A percentile compares a stretch with the other conserved stretches of the same genome.
Conservation (phyloP, 805 yeast species). For the Lipomyces spencermartinsiae region DNA sequence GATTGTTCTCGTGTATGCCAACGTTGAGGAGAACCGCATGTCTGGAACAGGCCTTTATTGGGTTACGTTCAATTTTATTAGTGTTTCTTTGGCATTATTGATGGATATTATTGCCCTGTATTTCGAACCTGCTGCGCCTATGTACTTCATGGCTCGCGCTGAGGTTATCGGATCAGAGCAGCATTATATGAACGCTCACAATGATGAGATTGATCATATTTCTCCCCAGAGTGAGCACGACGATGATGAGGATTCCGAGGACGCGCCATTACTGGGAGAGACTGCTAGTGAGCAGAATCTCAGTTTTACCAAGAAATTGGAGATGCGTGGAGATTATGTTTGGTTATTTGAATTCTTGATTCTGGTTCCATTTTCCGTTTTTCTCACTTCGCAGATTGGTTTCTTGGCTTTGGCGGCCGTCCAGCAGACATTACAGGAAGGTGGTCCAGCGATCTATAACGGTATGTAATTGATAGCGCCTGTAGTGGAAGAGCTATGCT, state of each 20-base stretch:
- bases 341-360: conserved; percentile 80
- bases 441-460: conserved; percentile 44
- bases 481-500: not conserved
- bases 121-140: conserved; percentile 38
- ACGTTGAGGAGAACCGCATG: conserved; percentile 55
- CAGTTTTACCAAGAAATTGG: conserved; percentile 44
- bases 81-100: conserved; percentile 37
- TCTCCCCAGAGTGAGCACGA: conserved; percentile 34
- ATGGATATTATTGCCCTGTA: conserved; percentile 34
- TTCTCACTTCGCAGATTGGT: conserved; percentile 61
- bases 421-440: conserved; percentile 75
- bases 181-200: conserved; percentile 24
- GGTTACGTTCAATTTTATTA: conserved; percentile 45
- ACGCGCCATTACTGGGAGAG: conserved; percentile 53
- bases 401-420: conserved; percentile 66
- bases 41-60: conserved; percentile 58
- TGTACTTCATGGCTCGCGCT: conserved; percentile 39
- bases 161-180: conserved; percentile 35
- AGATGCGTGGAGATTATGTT: conserved; percentile 64
- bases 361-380: conserved; percentile 68
- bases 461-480: conserved; percentile 9
- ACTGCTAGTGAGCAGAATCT: conserved; percentile 55
- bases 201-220: conserved; percentile 31
- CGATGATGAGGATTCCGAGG: conserved; percentile 31
- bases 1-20: conserved; percentile 59